Conservation (phyloP, 2,329 filamentous ascomycete genomes). For the Phoma sp. region DNA sequence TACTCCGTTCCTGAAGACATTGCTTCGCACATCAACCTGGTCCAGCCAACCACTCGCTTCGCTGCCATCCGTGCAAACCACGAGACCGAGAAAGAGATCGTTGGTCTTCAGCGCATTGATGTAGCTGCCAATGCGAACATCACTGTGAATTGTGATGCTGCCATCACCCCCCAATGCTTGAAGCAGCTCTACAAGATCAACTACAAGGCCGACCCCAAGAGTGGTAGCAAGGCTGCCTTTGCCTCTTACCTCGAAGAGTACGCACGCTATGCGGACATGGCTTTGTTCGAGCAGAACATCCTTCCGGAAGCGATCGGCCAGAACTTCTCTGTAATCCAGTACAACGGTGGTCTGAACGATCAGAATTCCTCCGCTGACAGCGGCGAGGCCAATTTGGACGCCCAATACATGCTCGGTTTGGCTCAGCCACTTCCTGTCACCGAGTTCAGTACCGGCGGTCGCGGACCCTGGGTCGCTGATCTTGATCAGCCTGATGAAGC, state of each 20-base stretch:
- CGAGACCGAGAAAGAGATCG: slow-evolving; percentile 27
- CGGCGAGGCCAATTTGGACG: slow-evolving; percentile 67
- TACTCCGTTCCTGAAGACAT: slow-evolving; percentile 53
- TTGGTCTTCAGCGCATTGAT: slow-evolving; percentile 18
- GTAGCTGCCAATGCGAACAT: slow-evolving; percentile 21
- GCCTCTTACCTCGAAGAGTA: slow-evolving; percentile 60
- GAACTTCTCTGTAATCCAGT: slow-evolving; percentile 51
- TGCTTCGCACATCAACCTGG: slow-evolving; percentile 52
- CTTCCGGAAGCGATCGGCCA: slow-evolving; percentile 45
- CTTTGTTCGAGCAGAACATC: slow-evolving; percentile 51
- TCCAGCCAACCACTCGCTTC: slow-evolving; percentile 61
- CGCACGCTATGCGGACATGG: slow-evolving; percentile 56
- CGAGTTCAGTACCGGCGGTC: slow-evolving; percentile 66
- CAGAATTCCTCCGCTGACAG: slow-evolving; percentile 31
- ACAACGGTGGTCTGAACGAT: slow-evolving; percentile 33
- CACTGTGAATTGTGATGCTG: slow-evolving; percentile 28
- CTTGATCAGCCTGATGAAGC: slow-evolving; percentile 47
- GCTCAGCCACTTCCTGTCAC: slow-evolving; percentile 60
- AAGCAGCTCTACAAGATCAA: slow-evolving; percentile 58
- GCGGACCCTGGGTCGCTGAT: slow-evolving; percentile 59
- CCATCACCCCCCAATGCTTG: slow-evolving; percentile 57
- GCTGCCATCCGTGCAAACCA: slow-evolving; percentile 40
- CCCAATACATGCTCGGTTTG: slow-evolving; percentile 64
- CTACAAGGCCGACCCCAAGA: slow-evolving; percentile 53
- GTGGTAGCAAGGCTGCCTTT: slow-evolving; percentile 59